Conservation (phyloP, 331 rosid species). For the Spiraea crenata region DNA sequence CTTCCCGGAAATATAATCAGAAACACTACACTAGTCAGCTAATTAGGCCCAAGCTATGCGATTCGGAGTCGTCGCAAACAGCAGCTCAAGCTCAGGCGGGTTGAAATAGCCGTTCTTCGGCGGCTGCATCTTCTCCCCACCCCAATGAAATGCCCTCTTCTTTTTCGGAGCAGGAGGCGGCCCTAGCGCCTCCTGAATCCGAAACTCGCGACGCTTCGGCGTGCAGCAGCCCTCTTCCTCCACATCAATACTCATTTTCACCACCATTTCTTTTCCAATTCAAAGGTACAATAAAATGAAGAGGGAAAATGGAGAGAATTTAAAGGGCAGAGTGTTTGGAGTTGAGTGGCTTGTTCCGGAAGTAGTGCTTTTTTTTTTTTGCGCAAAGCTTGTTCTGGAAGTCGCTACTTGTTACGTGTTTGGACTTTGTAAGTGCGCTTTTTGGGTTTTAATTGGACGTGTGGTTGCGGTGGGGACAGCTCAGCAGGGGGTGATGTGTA, state of each 20-base stretch:
- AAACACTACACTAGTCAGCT: not conserved
- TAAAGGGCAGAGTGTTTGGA: not conserved
- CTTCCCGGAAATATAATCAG: not conserved
- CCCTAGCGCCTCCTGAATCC: constrained; percentile 34
- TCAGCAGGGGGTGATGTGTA: not conserved
- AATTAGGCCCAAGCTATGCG: constrained; percentile 13
- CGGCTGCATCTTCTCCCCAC: constrained; percentile 20
- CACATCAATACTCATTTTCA: not conserved
- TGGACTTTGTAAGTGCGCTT: not conserved
- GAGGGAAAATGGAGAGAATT: not conserved
- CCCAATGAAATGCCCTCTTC: constrained; percentile 28
- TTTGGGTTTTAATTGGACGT: not conserved
- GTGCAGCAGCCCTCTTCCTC: constrained; percentile 31
- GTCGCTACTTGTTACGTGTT: not conserved
- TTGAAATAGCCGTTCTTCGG: constrained; percentile 61
- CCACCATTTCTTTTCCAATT: not conserved
- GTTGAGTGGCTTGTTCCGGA: constrained; percentile 11
- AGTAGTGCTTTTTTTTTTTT: not conserved
- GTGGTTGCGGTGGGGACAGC: constrained; percentile 14
- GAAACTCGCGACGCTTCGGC: constrained; percentile 52
- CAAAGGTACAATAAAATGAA: too few species aligned
- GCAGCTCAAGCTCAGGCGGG: constrained; percentile 50
- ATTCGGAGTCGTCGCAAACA: constrained; percentile 31
- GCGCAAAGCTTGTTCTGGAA: constrained; percentile 23
- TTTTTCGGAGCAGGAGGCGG: constrained; percentile 69